Percentiles rank a stretch among this genome's conserved stretches.
phyloP scores from a whole-genome alignment of 768 basidiomycete species.

The Calocera cornea region DNA sequence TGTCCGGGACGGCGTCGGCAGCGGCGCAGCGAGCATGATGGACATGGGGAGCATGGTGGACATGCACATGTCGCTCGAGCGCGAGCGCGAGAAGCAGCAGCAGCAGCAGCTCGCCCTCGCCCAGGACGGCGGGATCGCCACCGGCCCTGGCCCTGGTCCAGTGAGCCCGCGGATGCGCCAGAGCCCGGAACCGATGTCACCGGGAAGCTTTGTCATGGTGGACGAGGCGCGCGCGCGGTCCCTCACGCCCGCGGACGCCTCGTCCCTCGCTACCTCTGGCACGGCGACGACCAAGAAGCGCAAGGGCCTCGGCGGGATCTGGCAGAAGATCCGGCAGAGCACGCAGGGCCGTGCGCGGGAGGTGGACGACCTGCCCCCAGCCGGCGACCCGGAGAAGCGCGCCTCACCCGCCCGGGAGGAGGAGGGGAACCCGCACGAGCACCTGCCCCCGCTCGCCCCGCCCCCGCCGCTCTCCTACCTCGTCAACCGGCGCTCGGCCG shows the following conservation, averaged over 20 bases:
- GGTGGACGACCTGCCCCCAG: not conserved
- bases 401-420: not conserved
- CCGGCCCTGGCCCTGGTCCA: not conserved
- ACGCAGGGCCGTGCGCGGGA: not conserved
- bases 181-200: not conserved
- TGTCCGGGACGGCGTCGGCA: conserved; percentile 43
- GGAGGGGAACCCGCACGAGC: not conserved
- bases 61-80: conserved; percentile 59
- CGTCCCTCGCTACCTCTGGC: not conserved
- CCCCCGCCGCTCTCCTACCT: conserved; percentile 87
- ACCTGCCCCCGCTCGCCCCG: conserved; percentile 51
- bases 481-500: conserved; percentile 30
- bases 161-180: not conserved
- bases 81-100: not conserved
- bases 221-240: not conserved
- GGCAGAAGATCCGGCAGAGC: conserved; percentile 51
- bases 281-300: conserved; percentile 53
- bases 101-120: not conserved
- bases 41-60: conserved; percentile 78
- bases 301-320: conserved; percentile 64
- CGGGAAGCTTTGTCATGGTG: not conserved
- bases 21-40: conserved; percentile 69
- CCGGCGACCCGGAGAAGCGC: not conserved
- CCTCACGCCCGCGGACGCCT: not conserved
- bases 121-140: not conserved